A percentile compares a stretch with the other conserved stretches of the same genome.
Evolutionary conservation across 768 basidiomycete genomes (phyloP).

Genomic region (Naganishia friedmannii): DNA sequence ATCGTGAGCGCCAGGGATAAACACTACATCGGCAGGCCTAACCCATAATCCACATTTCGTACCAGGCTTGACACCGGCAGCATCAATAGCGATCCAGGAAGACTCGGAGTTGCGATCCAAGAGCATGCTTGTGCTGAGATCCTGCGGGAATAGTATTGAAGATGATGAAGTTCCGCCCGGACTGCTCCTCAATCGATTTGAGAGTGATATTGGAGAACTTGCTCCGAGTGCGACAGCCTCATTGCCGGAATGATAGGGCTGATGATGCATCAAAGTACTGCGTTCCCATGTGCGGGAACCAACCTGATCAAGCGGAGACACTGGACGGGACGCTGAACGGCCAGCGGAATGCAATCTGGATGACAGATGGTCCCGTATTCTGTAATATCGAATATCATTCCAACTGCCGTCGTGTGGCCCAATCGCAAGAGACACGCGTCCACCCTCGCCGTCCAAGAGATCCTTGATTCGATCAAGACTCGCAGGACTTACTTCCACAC

Average conservation of each 20-base stretch:
- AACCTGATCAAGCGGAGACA: neutral
- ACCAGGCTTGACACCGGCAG: too few relatives aligned
- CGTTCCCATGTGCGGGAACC: neutral
- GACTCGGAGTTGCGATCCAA: neutral
- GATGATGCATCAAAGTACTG: neutral
- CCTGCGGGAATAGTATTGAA: neutral
- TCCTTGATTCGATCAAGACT: neutral
- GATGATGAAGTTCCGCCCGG: neutral
- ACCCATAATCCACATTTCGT: conserved; percentile 19
- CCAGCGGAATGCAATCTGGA: neutral
- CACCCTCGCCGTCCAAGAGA: neutral
- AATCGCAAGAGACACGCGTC: neutral
- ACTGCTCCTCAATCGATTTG: neutral
- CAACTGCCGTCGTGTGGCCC: conserved; percentile 13
- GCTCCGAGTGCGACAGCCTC: neutral
- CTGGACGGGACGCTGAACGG: neutral
- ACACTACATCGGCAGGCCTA: conserved; percentile 11
- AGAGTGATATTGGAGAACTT: neutral
- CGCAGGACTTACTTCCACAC: conserved; percentile 39
- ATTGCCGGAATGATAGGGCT: too few relatives aligned
- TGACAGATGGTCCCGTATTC: neutral
- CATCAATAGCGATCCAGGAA: neutral
- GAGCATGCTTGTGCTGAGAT: neutral
- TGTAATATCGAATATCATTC: conserved; percentile 16
- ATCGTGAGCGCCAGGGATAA: conserved; percentile 15